Evolutionary conservation across 805 yeast species (phyloP), one percentile per base, ranked within the genome.

Genomic region (Wickerhamiella australiensis): DNA sequence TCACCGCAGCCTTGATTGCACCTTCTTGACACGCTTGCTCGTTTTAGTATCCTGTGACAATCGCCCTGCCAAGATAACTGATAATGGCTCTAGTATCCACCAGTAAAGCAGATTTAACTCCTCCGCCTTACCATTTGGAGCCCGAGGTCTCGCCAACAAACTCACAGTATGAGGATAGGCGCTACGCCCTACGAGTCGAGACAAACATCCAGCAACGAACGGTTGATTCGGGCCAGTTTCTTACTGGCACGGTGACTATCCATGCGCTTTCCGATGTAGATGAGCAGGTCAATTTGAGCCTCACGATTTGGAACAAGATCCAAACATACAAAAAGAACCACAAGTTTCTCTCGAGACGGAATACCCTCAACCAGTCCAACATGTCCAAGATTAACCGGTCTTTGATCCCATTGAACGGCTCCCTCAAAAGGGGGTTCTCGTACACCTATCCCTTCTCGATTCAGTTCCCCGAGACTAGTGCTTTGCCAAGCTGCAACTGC

Each of bases 401-500:
- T 6, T 6, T 40, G 8, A 38, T 47, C 18, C 50, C 50, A 1
- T 13, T 47, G 9, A 25, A 11, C 9, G 18, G 33, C 3, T 27
- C 31, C n/a, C 40, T 47, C 8, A 26, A 40, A 17, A 15, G 11
- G n/a, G 50, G 50, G 25, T 27, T 22, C 17, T 31, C 38, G 17
- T 47, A 47, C 45, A n/a, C 26, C 2, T 29, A 27, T 18, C 52
- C 52, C 5, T 50, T 50, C 18, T 37, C 33, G 6, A 35, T 50
- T 15, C 45, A 40, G 26, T 50, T 50, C 38, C 52, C 52, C 15
- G 52, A 50, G 6, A 31, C 22, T 1, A 20, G 17, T 4, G 41
- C 27, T 4, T 35, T 50, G 33, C 52, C 52, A 1, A 12, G 20
- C 35, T 50, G 52, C 38, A 15, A 23, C 12, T 50, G 52, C 18